A percentile compares a stretch with the other conserved stretches of the same genome.
phyloP scores from a whole-genome alignment of 2,329 filamentous ascomycete species.

The Byssothecium circinans region DNA sequence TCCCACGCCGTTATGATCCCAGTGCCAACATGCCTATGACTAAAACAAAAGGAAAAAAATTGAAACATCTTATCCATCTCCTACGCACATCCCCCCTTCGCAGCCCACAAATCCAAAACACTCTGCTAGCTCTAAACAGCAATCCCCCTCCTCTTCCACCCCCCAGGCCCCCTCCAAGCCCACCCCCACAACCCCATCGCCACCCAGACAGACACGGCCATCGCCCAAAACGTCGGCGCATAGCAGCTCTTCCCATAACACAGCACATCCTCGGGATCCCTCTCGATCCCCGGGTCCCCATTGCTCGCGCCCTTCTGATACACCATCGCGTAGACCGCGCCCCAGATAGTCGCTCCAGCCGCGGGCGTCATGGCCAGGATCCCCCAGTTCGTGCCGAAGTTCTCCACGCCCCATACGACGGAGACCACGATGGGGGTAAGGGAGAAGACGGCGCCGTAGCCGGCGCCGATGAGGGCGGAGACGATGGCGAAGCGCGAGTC shows the following conservation, averaged over 20 bases:
- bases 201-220: constrained; percentile 76
- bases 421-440: constrained; percentile 89
- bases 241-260: constrained; percentile 87
- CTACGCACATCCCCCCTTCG: too few species aligned
- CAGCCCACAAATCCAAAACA: neutral
- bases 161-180: constrained; percentile 78
- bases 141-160: constrained; percentile 77
- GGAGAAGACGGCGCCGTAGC: constrained; percentile 90
- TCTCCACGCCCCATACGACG: constrained; percentile 98
- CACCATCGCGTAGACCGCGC: constrained; percentile 79
- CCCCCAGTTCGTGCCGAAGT: constrained; percentile 98
- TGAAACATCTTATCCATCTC: too few species aligned
- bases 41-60: too few species aligned
- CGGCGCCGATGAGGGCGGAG: constrained; percentile 80
- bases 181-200: constrained; percentile 72
- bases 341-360: constrained; percentile 85
- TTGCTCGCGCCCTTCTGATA: constrained; percentile 68
- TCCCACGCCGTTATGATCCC: too few species aligned
- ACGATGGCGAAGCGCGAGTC: constrained; percentile 82
- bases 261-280: constrained; percentile 54
- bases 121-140: constrained; percentile 56
- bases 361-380: constrained; percentile 92
- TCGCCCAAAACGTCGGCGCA: constrained; percentile 79
- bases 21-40: too few species aligned
- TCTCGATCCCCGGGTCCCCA: constrained; percentile 33